Conservation (phyloP, 192 early-diverging fungal species). For the Glomus cerebriforme region DNA sequence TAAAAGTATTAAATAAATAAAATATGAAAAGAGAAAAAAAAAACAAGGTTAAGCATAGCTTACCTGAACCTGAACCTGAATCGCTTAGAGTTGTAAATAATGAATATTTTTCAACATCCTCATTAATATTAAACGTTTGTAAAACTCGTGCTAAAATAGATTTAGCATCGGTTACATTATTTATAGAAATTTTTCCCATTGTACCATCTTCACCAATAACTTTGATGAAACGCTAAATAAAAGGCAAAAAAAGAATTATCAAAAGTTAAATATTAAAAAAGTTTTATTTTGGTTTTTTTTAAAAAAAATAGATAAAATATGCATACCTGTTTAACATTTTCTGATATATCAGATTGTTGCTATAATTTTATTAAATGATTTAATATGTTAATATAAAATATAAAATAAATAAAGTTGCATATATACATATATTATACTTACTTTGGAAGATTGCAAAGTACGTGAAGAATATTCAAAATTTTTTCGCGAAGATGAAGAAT, state of each 20-base stretch:
- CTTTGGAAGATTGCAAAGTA: background rate
- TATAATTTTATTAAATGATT: background rate
- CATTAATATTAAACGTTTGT: constrained; percentile 81
- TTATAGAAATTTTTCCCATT: constrained; percentile 74
- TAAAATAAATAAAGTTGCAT: too few relatives aligned
- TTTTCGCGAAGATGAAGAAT: too few relatives aligned
- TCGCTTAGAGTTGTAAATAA: constrained; percentile 73
- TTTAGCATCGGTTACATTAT: constrained; percentile 65
- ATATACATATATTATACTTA: too few relatives aligned
- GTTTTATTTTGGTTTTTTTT: background rate
- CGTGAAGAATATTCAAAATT: too few relatives aligned
- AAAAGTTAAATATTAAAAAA: too few relatives aligned
- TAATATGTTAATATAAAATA: too few relatives aligned
- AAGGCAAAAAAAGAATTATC: background rate
- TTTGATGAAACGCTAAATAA: constrained; percentile 62
- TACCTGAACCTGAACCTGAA: constrained; percentile 70
- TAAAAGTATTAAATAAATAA: background rate
- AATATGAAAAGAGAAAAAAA: background rate
- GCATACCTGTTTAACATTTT: constrained; percentile 54
- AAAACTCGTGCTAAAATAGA: constrained; percentile 72
- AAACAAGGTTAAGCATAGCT: background rate
- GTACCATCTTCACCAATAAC: constrained; percentile 75
- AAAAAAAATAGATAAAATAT: background rate
- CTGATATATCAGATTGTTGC: constrained; percentile 34
- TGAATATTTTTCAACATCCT: constrained; percentile 68